Percentiles rank a stretch among this genome's conserved stretches.
Conservation (phyloP, 1,284 basidiomycete species). For the Dichomitus squalens region DNA sequence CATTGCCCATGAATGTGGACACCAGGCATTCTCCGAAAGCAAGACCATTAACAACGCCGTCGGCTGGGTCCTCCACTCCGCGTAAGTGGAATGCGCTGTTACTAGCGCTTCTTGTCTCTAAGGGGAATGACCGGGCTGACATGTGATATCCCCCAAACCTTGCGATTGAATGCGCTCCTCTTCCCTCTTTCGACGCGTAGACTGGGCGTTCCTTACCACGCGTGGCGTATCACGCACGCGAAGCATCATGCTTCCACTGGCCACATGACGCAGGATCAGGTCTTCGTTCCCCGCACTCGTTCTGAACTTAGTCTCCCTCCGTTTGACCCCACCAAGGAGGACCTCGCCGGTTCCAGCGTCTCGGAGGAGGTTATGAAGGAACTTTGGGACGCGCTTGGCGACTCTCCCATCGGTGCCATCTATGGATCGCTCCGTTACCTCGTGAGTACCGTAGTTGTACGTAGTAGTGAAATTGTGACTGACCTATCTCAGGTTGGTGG, state of each 20-base stretch:
- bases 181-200: constrained; percentile 37
- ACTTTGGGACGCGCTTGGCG: constrained; percentile 87
- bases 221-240: constrained; percentile 96
- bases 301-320: constrained; percentile 68
- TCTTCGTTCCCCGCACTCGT: constrained; percentile 92
- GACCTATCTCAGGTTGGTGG: constrained; percentile 59
- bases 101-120: neutral
- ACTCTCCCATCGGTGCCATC: constrained; percentile 87
- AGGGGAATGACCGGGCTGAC: constrained; percentile 15
- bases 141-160: constrained; percentile 32
- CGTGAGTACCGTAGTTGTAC: constrained; percentile 42
- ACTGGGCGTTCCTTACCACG: constrained; percentile 96
- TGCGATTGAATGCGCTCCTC: constrained; percentile 12
- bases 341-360: constrained; percentile 70
- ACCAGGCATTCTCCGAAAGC: constrained; percentile 96
- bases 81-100: constrained; percentile 43
- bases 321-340: constrained; percentile 69
- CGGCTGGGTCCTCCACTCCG: constrained; percentile 94
- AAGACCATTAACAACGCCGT: constrained; percentile 93
- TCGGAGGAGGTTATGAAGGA: constrained; percentile 76
- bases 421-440: constrained; percentile 71
- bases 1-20: constrained; percentile 90
- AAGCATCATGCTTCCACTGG: constrained; percentile 97
- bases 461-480: neutral
- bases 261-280: constrained; percentile 96